Percentiles rank a stretch among this genome's conserved stretches.
These are phyloP conservation scores for Claviceps fusiformis DNA, from an alignment of 2,329 filamentous ascomycete genomes.

Conservation along the genomic window DNA sequence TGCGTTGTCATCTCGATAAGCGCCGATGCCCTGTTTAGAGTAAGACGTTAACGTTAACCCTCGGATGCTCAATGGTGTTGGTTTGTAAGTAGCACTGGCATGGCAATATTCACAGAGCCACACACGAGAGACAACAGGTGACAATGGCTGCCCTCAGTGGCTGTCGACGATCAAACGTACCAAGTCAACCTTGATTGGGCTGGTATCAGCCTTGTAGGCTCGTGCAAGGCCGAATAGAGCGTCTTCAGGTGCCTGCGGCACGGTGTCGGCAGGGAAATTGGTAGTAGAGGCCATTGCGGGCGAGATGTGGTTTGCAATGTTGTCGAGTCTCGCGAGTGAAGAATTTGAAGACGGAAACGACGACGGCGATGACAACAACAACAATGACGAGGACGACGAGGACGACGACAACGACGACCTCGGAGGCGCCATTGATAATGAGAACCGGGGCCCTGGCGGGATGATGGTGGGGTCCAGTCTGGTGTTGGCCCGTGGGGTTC, in stretches of 20 bases:
- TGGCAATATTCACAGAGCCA: too few relatives aligned
- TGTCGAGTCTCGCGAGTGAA: conserved; percentile 41
- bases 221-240: conserved; percentile 86
- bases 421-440: conserved; percentile 8
- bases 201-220: conserved; percentile 69
- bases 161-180: conserved; percentile 33
- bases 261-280: conserved; percentile 60
- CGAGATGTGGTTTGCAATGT: conserved; percentile 58
- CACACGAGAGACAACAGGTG: background rate
- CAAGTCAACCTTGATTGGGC: conserved; percentile 77
- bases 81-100: too few relatives aligned
- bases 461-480: background rate
- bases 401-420: conserved; percentile 11
- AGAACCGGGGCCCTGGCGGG: background rate
- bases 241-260: conserved; percentile 88
- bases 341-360: conserved; percentile 26
- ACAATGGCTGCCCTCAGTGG: background rate
- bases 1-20: conserved; percentile 86
- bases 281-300: conserved; percentile 37
- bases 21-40: conserved; percentile 56
- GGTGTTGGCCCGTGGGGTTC: background rate
- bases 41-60: background rate
- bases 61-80: background rate
- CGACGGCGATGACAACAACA: conserved; percentile 11
- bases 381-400: conserved; percentile 8